Evolutionary conservation across 768 basidiomycete genomes (phyloP).

Genomic region (Pleurotus tuber-regium): DNA sequence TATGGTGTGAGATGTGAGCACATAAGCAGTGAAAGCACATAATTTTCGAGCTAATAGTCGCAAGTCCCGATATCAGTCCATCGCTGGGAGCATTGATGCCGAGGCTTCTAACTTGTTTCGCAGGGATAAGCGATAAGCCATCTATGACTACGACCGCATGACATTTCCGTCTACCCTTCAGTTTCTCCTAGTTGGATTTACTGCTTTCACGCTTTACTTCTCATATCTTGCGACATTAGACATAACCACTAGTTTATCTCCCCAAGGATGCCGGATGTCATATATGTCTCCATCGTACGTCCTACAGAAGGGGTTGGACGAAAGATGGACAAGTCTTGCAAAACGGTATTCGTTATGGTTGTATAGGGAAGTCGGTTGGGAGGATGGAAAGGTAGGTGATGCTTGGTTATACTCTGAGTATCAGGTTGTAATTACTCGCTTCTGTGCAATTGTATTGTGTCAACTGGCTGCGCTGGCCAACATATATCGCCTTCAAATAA

Average conservation of each 20-base stretch:
- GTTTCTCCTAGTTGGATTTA: conserved; percentile 34
- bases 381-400: conserved; percentile 53
- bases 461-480: too few relatives aligned
- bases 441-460: too few relatives aligned
- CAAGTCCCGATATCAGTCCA: too few relatives aligned
- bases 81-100: neutral
- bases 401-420: too few relatives aligned
- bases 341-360: conserved; percentile 82
- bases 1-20: neutral
- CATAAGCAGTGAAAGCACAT: too few relatives aligned
- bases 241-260: conserved; percentile 56
- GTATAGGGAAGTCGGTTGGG: conserved; percentile 89
- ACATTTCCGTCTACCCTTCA: conserved; percentile 10
- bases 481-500: too few relatives aligned
- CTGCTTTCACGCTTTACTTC: conserved; percentile 29
- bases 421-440: too few relatives aligned
- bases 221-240: conserved; percentile 45
- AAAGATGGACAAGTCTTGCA: conserved; percentile 69
- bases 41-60: too few relatives aligned
- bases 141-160: neutral
- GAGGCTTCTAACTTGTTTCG: neutral
- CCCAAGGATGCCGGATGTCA: conserved; percentile 94
- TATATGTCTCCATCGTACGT: conserved; percentile 94
- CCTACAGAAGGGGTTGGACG: conserved; percentile 63
- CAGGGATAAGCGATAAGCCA: neutral